A percentile compares a stretch with the other conserved stretches of the same genome.
phyloP scores from a whole-genome alignment of 1,284 basidiomycete genomes.

The Ceratorhiza oryzae-sativae region DNA sequence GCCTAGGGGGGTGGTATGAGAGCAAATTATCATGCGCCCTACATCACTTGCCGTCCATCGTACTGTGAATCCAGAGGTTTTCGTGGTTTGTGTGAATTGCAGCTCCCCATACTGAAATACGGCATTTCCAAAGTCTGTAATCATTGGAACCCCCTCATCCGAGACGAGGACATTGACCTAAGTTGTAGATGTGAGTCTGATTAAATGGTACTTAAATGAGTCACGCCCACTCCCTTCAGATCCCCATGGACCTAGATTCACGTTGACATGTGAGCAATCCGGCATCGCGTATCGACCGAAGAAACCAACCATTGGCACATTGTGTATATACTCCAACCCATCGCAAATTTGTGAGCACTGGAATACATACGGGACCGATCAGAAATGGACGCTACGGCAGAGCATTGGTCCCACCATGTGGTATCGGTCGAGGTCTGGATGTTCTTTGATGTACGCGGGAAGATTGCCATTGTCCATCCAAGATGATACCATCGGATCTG shows the following conservation, averaged over 20 bases:
- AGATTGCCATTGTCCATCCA: neutral
- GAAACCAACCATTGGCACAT: neutral
- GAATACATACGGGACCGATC: neutral
- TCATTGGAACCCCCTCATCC: neutral
- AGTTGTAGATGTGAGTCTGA: neutral
- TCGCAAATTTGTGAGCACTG: neutral
- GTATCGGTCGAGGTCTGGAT: neutral
- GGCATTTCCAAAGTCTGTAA: neutral
- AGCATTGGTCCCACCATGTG: neutral
- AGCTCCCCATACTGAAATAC: neutral
- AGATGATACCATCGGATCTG: neutral
- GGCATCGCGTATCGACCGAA: neutral
- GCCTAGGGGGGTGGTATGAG: neutral
- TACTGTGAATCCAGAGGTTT: neutral
- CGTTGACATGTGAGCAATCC: neutral
- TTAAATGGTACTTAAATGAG: neutral
- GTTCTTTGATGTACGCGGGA: neutral
- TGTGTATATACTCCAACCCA: neutral
- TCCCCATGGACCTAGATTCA: neutral
- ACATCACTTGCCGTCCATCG: neutral
- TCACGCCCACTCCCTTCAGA: neutral
- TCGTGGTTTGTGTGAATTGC: neutral
- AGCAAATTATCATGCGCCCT: neutral
- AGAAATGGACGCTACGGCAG: neutral
- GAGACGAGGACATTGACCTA: neutral